These are phyloP conservation scores for Melanomma pulvis-pyrius DNA, from an alignment of 495 filamentous ascomycete genomes.

Conservation along the genomic window DNA sequence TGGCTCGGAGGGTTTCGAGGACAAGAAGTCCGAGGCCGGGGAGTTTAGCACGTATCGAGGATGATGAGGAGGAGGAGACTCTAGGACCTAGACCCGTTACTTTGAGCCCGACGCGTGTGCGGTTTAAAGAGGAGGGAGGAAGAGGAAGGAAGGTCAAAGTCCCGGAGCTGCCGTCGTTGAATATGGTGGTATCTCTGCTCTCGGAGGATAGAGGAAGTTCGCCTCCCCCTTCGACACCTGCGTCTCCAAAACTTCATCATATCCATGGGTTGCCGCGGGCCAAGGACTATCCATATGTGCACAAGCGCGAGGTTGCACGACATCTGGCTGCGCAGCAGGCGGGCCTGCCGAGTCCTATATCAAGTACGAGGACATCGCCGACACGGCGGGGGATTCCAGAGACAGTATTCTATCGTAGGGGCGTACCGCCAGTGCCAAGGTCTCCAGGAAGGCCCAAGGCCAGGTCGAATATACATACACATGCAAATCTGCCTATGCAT, in stretches of 20 bases:
- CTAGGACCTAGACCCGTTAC: too few relatives aligned
- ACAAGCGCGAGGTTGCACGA: constrained; percentile 5
- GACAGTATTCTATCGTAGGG: constrained; percentile 3
- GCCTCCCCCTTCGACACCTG: background rate
- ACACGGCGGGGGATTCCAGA: background rate
- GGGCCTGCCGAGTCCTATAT: background rate
- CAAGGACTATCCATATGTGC: constrained; percentile 16
- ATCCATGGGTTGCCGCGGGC: constrained; percentile 6
- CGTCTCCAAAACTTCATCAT: constrained; percentile 15
- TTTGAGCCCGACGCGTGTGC: too few relatives aligned
- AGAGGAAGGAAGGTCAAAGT: too few relatives aligned
- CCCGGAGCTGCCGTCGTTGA: too few relatives aligned
- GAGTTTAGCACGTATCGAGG: too few relatives aligned
- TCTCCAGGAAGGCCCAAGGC: background rate
- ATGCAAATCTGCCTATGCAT: too few relatives aligned
- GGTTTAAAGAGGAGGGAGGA: too few relatives aligned
- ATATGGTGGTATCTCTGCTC: too few relatives aligned
- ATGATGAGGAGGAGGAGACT: too few relatives aligned
- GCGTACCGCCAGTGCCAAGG: background rate
- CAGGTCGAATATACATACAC: too few relatives aligned
- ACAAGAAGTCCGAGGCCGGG: background rate
- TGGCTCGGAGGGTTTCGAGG: background rate
- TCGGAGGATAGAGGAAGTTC: too few relatives aligned
- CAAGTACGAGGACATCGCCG: background rate
- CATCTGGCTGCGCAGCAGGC: background rate